Conservation (phyloP, 2,329 filamentous ascomycete genomes). For the Corinectria fuckeliana region DNA sequence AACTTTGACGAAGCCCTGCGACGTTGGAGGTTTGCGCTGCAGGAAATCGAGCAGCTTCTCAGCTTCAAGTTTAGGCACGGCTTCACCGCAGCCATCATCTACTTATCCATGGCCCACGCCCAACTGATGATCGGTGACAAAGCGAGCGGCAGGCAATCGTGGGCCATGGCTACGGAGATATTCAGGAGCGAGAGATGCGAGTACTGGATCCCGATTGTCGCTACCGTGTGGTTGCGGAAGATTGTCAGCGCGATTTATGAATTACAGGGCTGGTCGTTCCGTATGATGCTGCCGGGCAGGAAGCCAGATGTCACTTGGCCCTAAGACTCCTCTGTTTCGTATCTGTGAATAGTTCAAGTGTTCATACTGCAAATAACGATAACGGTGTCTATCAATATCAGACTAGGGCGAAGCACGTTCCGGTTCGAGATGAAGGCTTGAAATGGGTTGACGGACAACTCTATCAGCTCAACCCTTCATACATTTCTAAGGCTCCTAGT, state of each 20-base stretch:
- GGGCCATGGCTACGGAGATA: slow-evolving; percentile 34
- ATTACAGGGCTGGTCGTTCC: slow-evolving; percentile 40
- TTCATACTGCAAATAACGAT: too few species aligned
- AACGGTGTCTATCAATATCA: too few species aligned
- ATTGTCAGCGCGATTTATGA: slow-evolving; percentile 36
- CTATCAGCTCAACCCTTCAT: too few species aligned
- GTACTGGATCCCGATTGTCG: slow-evolving; percentile 40
- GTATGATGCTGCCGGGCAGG: slow-evolving; percentile 41
- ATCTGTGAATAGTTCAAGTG: too few species aligned
- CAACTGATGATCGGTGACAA: slow-evolving; percentile 32
- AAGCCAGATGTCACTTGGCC: slow-evolving; percentile 35
- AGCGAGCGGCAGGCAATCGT: slow-evolving; percentile 22
- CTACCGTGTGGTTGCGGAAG: slow-evolving; percentile 39
- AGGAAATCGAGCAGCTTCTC: slow-evolving; percentile 27
- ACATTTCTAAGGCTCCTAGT: too few species aligned
- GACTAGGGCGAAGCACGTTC: too few species aligned
- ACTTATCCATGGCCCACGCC: slow-evolving; percentile 41
- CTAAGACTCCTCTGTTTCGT: too few species aligned
- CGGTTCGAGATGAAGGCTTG: too few species aligned
- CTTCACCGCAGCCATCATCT: slow-evolving; percentile 36
- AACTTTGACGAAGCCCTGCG: slow-evolving; percentile 24
- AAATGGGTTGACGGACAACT: too few species aligned
- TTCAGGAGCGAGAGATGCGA: slow-evolving; percentile 39
- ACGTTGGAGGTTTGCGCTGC: slow-evolving; percentile 28
- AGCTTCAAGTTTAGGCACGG: slow-evolving; percentile 31